These are phyloP conservation scores for Neurospora hispaniola DNA, from an alignment of 495 filamentous ascomycete genomes.

Conservation along the genomic window DNA sequence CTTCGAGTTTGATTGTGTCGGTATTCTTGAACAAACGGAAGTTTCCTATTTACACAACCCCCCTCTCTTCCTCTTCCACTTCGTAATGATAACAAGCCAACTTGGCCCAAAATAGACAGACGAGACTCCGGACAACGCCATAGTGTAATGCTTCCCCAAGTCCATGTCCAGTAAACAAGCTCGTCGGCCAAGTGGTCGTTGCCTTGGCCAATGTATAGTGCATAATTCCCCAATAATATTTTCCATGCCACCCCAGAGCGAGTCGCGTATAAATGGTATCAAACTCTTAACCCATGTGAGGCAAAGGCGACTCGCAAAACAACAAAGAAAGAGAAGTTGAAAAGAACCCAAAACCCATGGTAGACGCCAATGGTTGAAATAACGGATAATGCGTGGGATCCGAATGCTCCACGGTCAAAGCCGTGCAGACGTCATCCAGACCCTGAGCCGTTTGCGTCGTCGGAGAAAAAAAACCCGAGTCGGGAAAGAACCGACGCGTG, in stretches of 20 bases:
- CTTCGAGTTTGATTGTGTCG: not conserved
- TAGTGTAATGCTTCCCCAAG: constrained; percentile 4
- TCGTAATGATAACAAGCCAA: not conserved
- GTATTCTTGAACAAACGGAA: not conserved
- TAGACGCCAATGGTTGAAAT: not conserved
- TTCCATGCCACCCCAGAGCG: not conserved
- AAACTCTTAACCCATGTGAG: constrained; percentile 1
- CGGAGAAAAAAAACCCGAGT: not conserved
- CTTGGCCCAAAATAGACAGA: constrained; percentile 1
- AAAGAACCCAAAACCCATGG: not conserved
- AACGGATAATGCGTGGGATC: not conserved
- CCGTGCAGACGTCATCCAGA: not conserved
- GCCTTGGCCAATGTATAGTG: not conserved
- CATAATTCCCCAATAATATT: not conserved
- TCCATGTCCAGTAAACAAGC: constrained; percentile 1
- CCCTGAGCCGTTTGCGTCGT: not conserved
- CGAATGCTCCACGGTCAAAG: not conserved
- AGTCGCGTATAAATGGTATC: constrained; percentile 3
- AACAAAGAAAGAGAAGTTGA: not conserved
- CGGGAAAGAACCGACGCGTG: not conserved
- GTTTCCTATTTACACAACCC: constrained; percentile 2
- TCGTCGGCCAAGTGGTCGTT: not conserved
- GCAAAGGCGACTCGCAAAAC: not conserved
- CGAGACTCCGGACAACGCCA: constrained; percentile 1
- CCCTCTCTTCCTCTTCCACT: not conserved